Base-by-base conservation (phyloP, 202 grass and related monocot species). In the Carex arenaria region DNA sequence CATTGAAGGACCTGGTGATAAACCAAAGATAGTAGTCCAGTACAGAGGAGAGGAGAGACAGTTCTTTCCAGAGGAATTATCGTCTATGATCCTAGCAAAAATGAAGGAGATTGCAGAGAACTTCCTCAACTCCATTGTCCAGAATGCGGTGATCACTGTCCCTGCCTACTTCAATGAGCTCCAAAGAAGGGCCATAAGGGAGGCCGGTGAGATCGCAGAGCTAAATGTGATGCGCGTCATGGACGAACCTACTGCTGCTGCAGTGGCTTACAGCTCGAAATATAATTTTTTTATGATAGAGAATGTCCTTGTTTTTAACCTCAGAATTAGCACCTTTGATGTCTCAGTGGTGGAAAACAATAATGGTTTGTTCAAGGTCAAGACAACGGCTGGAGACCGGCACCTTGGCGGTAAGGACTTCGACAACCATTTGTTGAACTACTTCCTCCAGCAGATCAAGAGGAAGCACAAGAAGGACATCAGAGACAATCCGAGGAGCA, bases 241-340 rank as follows among this genome's bases (percentile, higher is more conserved):
- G 80, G 93, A 98, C 30, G 96, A 95, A 86, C 91, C 96, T 1
- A 95, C 91, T 30, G 96, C 96, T 86, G 95, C 93, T 83, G 95
- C 95, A 82, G 93, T 98, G 42, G 95, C 95, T 70, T 95, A 98
- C 4, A 93, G 90, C 79, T 79, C 72, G 93, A 95, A 68, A 98
- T 3, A 34, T 34, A 0, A 34, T 34, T 3, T 26, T 26, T 34
- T 34, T 91, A 91, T 0, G 91, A 99, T 81, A 94, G 4, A 95
- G 89, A 92, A 99, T 86, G 91, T 98, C 79, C 96, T 98, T 81
- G 92, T 98, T 71, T 98, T 98, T 75, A 89, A 93, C 80, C 91
- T 95, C 54, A 91, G 95, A 62, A 91, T 93, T 53, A 93, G 95
- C 56, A 98, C 95, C 75, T 95, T 95, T 0, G 96, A 95, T 93